Base-by-base conservation (phyloP, 371 early-diverging fungal genomes). In the Apophysomyces trapeziformis region DNA sequence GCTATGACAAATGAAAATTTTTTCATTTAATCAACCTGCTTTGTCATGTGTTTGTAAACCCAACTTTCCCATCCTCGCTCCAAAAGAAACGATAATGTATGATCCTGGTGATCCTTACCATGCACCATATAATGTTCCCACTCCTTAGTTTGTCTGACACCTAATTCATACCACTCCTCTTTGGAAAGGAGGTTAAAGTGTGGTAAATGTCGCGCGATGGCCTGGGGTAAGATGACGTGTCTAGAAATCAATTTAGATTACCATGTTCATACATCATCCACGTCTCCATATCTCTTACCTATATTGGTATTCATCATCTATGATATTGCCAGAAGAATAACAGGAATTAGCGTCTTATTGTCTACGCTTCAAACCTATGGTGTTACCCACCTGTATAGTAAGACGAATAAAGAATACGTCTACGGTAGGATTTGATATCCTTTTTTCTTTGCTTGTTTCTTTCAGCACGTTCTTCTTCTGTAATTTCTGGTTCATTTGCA, bases 91-190 rank as follows among this genome's bases (percentile, higher is more conserved):
- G 1, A 21, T 21, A 26, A 26, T 26, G 32, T 26, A 26, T 26
- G 32, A 26, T 26, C 32, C 32, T 26, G 32, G 32, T 26, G 32
- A 26, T 26, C 32, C 32, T 26, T 67, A 67, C 68, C 68, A 63
- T 67, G 68, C 9, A 67, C 46, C 68, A 67, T 67, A 36, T 67
- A 67, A 58, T 67, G 68, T 18, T 67, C 58, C 68, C 68, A 67
- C 13, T 21, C 41, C 11, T 57, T 11, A 46, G 62, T n/a, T 46
- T 60, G 58, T 18, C 63, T 46, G 4, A 67, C 68, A 7, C 68
- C 68, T 14, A 67, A 59, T 5, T 16, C 5, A 45, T 57, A 44
- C 68, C 68, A 67, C 44, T 67, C 68, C 11, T 50, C 26, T 32
- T 57, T 57, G 5, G 32, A 37, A 44, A 67, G 37, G 4, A 58